Evolutionary conservation across 2,329 filamentous ascomycete genomes (phyloP).

Genomic region (Akanthomyces dipterigenus): DNA sequence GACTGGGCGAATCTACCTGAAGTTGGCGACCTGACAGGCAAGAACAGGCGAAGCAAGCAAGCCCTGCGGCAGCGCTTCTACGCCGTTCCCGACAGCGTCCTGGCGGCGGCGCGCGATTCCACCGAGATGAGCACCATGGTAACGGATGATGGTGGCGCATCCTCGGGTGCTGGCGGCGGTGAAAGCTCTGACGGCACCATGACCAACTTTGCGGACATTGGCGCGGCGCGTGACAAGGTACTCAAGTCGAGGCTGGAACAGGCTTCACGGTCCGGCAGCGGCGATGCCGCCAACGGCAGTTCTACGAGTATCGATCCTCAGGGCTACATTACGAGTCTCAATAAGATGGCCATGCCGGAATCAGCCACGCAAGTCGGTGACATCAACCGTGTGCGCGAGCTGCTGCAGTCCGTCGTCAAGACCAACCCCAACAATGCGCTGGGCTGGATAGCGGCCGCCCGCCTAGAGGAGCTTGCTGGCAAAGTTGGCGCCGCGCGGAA

Average conservation of each 20-base stretch:
- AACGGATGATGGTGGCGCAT: constrained; percentile 64
- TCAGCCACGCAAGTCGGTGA: constrained; percentile 84
- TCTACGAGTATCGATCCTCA: constrained; percentile 90
- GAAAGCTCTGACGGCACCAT: constrained; percentile 73
- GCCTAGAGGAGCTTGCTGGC: constrained; percentile 86
- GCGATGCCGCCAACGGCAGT: constrained; percentile 64
- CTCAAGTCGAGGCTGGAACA: constrained; percentile 90
- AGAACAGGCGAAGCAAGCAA: constrained; percentile 80
- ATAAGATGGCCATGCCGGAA: constrained; percentile 71
- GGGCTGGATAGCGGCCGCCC: constrained; percentile 90
- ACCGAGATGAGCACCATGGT: constrained; percentile 82
- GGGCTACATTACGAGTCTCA: constrained; percentile 89
- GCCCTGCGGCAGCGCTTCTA: constrained; percentile 83
- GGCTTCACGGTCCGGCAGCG: constrained; percentile 62
- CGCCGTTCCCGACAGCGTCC: constrained; percentile 90
- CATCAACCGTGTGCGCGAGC: constrained; percentile 83
- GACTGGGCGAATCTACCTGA: constrained; percentile 96
- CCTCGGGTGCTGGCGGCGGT: constrained; percentile 16
- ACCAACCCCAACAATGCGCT: constrained; percentile 93
- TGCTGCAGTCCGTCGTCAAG: constrained; percentile 95
- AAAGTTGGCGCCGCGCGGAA: constrained; percentile 85
- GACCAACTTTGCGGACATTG: constrained; percentile 97
- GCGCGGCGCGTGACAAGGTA: constrained; percentile 91
- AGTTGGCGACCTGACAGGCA: constrained; percentile 92
- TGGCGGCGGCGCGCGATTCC: constrained; percentile 76